Evolutionary conservation across 2,329 filamentous ascomycete species (phyloP), one percentile per base, ranked within the genome.

Genomic region (Colletotrichum sp.): DNA sequence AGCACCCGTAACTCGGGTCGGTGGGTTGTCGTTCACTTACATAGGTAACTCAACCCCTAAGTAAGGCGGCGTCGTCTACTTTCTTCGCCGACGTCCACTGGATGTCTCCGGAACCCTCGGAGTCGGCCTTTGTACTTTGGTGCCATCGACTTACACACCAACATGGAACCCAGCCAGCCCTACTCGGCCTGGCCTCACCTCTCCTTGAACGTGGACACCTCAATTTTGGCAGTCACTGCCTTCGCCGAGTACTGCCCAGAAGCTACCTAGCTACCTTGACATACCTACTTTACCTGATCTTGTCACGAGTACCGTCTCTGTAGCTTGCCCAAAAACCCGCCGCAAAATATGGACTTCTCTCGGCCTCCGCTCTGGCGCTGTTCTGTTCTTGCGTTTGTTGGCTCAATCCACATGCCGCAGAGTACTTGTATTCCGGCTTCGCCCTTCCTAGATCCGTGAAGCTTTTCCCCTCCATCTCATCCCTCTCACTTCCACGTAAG

Each of bases 61-160:
- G 44, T 12, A 39, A 16, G 30, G 16, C 55, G n/a, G 36, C 57
- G 30, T n/a, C 36, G 7, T 36, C 29, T 34, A 13, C 52, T 66
- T 52, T 55, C 34, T n/a, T 44, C 32, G 27, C 32, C 39, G 30
- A 52, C 44, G 9, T n/a, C n/a, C 52, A 52, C 36, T 27, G 55
- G 64, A 69, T 76, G 64, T 44, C 64, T 74, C 25, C 74, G 74
- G 74, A 76, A 74, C 59, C 49, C 44, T 74, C 74, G 74, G 74
- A 65, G 34, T 64, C 59, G 69, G 57, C 22, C 32, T 27, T 16
- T 39, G 15, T 30, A 44, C 55, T 6, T 36, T 25, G 29, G 63
- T 8, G 22, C 44, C 39, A 25, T 74, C 16, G 67, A 69, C 59
- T 74, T 36, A 69, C 74, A 69, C 64, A 29, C 74, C 15, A 69